phyloP scores from a whole-genome alignment of 805 yeast species.

The Candida chauliodis region DNA sequence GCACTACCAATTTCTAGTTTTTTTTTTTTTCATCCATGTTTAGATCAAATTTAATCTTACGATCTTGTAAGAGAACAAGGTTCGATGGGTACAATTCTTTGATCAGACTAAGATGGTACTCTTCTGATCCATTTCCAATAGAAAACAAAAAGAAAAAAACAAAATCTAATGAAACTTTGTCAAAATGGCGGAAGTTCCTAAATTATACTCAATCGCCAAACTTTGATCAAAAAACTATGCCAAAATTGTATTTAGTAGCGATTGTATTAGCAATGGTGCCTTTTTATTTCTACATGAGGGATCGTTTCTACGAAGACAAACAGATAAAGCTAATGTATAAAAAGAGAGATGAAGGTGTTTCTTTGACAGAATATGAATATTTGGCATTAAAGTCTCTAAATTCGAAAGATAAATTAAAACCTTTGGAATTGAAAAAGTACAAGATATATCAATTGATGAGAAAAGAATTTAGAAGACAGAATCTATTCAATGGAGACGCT shows the following conservation, averaged over 20 bases:
- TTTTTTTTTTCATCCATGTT: background rate
- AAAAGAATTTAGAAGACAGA: slow-evolving; percentile 39
- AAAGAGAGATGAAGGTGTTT: slow-evolving; percentile 37
- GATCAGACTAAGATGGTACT: slow-evolving; percentile 3
- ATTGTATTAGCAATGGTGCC: slow-evolving; percentile 54
- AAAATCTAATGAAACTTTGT: slow-evolving; percentile 22
- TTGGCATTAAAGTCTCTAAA: slow-evolving; percentile 58
- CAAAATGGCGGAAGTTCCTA: slow-evolving; percentile 39
- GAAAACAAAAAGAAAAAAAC: slow-evolving; percentile 15
- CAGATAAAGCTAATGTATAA: slow-evolving; percentile 45
- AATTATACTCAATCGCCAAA: slow-evolving; percentile 46
- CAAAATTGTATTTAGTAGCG: slow-evolving; percentile 59
- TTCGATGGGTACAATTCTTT: too few relatives aligned
- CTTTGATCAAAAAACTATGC: slow-evolving; percentile 55
- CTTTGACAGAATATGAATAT: slow-evolving; percentile 59
- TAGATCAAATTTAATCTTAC: background rate
- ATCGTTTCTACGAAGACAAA: slow-evolving; percentile 60
- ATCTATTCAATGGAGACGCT: slow-evolving; percentile 27
- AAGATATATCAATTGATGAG: slow-evolving; percentile 56
- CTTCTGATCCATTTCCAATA: slow-evolving; percentile 31
- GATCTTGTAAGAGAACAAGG: too few relatives aligned
- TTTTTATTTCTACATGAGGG: slow-evolving; percentile 64
- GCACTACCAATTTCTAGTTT: background rate
- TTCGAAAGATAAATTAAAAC: slow-evolving; percentile 51
- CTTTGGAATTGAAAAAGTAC: slow-evolving; percentile 59